Conservation (phyloP, 2,329 filamentous ascomycete genomes). For the Pestalotiopsis sp. region DNA sequence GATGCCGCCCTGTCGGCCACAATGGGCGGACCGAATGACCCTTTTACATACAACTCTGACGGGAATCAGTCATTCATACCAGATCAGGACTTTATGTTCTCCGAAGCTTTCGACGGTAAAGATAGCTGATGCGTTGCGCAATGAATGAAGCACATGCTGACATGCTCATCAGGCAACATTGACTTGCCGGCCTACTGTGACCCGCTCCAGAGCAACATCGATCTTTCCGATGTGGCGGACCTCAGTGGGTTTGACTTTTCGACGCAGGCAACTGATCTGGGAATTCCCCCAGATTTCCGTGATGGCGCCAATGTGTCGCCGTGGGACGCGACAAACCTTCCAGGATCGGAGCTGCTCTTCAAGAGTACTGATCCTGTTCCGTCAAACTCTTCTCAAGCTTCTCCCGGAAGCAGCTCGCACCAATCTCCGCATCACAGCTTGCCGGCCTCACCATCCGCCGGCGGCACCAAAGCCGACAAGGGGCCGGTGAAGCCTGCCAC, state of each 20-base stretch:
- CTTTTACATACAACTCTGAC: constrained; percentile 30
- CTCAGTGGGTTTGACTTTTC: constrained; percentile 29
- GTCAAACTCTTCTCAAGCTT: neutral
- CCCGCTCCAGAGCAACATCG: neutral
- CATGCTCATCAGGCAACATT: constrained; percentile 12
- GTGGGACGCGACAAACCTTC: constrained; percentile 43
- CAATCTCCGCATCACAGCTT: constrained; percentile 28
- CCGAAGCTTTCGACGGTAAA: constrained; percentile 35
- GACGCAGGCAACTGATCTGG: constrained; percentile 34
- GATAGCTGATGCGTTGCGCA: neutral
- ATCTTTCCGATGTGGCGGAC: constrained; percentile 19
- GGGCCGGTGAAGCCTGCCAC: constrained; percentile 31
- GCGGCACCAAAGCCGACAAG: constrained; percentile 27
- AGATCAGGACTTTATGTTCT: constrained; percentile 41
- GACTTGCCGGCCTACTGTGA: constrained; percentile 26
- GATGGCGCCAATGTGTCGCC: constrained; percentile 38
- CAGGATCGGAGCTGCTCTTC: constrained; percentile 31
- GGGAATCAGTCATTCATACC: constrained; percentile 34
- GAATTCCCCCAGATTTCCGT: constrained; percentile 39
- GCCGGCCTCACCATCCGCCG: constrained; percentile 5
- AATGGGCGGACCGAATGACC: constrained; percentile 24
- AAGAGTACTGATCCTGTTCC: constrained; percentile 34
- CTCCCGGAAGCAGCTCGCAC: constrained; percentile 18
- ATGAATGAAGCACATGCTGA: neutral
- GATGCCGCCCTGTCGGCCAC: constrained; percentile 33